Conservation (phyloP, 1,139 yeast genomes). For the Pichia norvegensis region DNA sequence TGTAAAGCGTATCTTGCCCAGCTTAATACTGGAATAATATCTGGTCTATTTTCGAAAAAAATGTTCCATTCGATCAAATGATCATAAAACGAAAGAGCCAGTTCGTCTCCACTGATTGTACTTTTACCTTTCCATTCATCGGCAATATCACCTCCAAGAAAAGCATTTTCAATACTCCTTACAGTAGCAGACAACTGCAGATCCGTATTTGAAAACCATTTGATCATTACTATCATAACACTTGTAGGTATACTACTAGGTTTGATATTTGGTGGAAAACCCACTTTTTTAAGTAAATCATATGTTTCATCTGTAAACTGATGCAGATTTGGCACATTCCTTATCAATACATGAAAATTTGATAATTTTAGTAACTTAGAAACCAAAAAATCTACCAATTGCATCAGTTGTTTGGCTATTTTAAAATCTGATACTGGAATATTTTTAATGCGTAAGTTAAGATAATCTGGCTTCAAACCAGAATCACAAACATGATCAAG, state of each 20-base stretch:
- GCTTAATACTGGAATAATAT: not conserved
- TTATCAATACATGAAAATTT: not conserved
- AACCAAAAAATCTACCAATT: not conserved
- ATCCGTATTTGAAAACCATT: not conserved
- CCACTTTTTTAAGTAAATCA: not conserved
- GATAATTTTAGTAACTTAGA: not conserved
- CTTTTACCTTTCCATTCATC: not conserved
- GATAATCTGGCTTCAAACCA: not conserved
- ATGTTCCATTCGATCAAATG: not conserved
- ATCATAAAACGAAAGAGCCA: not conserved
- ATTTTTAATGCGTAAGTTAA: not conserved
- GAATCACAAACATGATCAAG: not conserved
- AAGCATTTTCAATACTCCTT: not conserved
- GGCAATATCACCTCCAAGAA: not conserved
- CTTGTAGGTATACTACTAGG: not conserved
- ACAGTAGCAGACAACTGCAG: not conserved
- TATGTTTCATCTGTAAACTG: not conserved
- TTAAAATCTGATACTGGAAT: not conserved
- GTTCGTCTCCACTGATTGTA: not conserved
- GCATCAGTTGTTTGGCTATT: not conserved
- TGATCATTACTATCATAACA: not conserved
- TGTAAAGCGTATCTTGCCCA: not conserved
- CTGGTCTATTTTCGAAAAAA: not conserved
- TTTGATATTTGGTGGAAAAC: not conserved
- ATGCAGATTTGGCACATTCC: not conserved